A percentile compares a stretch with the other conserved stretches of the same genome.
phyloP scores from a whole-genome alignment of 768 basidiomycete genomes.

The Suillus alpinus region DNA sequence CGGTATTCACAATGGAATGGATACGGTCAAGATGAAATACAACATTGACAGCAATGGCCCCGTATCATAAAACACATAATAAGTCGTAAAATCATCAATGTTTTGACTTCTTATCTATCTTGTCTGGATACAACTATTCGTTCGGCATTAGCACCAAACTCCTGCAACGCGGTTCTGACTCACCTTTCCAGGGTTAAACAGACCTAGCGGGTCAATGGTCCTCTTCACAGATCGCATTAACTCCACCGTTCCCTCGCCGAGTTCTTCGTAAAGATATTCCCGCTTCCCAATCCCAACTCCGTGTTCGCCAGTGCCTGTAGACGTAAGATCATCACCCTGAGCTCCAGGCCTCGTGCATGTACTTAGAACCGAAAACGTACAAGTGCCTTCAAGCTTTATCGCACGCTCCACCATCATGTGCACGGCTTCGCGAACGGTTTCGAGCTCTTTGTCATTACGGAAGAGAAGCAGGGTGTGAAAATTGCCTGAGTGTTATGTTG shows the following conservation, averaged over 20 bases:
- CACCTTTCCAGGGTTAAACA: constrained; percentile 87
- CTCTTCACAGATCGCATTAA: constrained; percentile 83
- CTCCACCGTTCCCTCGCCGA: constrained; percentile 78
- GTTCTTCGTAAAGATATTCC: constrained; percentile 75
- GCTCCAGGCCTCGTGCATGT: neutral
- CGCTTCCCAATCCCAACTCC: constrained; percentile 87
- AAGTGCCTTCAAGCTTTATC: constrained; percentile 71
- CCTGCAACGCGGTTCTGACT: constrained; percentile 1
- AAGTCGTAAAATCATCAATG: neutral
- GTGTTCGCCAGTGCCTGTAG: constrained; percentile 73
- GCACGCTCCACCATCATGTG: constrained; percentile 66
- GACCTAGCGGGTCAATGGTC: constrained; percentile 66
- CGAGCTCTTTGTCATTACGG: constrained; percentile 51
- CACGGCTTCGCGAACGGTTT: constrained; percentile 42
- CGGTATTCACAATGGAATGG: neutral
- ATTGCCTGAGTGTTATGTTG: constrained; percentile 33
- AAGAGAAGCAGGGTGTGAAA: constrained; percentile 56
- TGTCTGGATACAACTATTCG: constrained; percentile 7
- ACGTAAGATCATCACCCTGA: neutral
- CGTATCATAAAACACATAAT: neutral
- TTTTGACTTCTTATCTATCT: neutral
- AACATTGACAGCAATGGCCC: neutral
- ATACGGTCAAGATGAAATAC: neutral
- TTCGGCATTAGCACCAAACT: neutral
- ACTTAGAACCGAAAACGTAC: constrained; percentile 33